Percentiles rank a stretch among this genome's conserved stretches.
These are phyloP conservation scores for Beauveria bassiana DNA, from an alignment of 2,329 filamentous ascomycete genomes.

Conservation along the genomic window DNA sequence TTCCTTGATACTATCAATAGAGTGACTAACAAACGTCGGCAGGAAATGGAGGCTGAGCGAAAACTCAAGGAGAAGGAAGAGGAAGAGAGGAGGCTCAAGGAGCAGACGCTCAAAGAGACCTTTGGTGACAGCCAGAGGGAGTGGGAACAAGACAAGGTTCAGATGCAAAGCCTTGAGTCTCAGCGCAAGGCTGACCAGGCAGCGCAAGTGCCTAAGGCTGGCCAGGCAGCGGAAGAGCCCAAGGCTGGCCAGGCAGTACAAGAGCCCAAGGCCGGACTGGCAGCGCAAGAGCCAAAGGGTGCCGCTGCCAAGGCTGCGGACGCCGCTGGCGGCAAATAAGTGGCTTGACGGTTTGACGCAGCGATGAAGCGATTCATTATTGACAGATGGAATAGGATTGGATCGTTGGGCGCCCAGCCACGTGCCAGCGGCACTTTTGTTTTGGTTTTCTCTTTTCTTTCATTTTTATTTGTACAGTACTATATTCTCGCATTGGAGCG, in stretches of 20 bases:
- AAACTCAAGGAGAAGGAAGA: slow-evolving; percentile 66
- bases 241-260: no score
- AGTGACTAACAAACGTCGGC: slow-evolving; percentile 13
- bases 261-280: background rate
- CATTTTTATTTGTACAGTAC: slow-evolving; percentile 9
- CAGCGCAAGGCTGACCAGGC: slow-evolving; percentile 14
- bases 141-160: slow-evolving; percentile 85
- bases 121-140: slow-evolving; percentile 71
- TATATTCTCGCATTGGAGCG: slow-evolving; percentile 8
- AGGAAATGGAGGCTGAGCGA: slow-evolving; percentile 91
- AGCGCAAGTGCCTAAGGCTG: background rate
- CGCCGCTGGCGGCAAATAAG: slow-evolving; percentile 9
- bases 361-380: background rate
- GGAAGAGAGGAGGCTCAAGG: slow-evolving; percentile 60
- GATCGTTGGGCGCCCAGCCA: background rate
- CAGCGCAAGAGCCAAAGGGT: slow-evolving; percentile 7
- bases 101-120: slow-evolving; percentile 71
- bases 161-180: slow-evolving; percentile 57
- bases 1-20: background rate
- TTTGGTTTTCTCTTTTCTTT: background rate
- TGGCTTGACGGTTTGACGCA: background rate
- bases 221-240: no score
- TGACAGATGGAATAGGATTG: background rate
- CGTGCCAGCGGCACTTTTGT: slow-evolving; percentile 14
- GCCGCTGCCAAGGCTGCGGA: slow-evolving; percentile 8